Evolutionary conservation across 2,329 filamentous ascomycete species (phyloP), one percentile per base, ranked within the genome.

Genomic region (Pseudodiploospora longispora): DNA sequence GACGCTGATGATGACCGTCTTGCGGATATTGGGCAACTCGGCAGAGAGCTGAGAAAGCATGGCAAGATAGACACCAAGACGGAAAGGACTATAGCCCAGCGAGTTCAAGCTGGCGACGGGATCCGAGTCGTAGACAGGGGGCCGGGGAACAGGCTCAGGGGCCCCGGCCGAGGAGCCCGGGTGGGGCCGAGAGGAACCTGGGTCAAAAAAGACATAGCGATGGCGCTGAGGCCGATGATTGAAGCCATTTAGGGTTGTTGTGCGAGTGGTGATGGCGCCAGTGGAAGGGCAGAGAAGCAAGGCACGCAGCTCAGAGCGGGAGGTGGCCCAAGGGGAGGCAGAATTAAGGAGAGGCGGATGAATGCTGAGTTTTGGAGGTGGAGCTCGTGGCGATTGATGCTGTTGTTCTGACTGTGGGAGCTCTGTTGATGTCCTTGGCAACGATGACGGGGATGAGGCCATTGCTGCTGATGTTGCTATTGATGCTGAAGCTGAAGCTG

Each of bases 231-330:
- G 85, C 67, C 6, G 7, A 57, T 89, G 82, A 1, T 68, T 57
- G 58, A 88, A 90, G 35, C 82, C 82, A 6, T 67, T 50, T 10
- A 85, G 61, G 5, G 87, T 71, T 3, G 79, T 78, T 1, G 86
- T 91, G 9, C 86, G 74, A 3, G 80, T 86, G 1, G 86, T 90
- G 30, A 90, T 76, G 10, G 84, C 85, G 47, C 86, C 86, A 0
- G 82, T 88, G 42, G 76, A 66, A 0, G 75, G 68, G 40, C 71
- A 80, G 30, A 67, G 59, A 56, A 85, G 85, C 6, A 90, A 75
- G 2, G 64, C 63, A 34, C 67, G 60, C 4, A 90, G 73, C 50
- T 89, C 77, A 4, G 74, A 68, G 5, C 74, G 61, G 3, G 75
- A 78, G 0, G 83, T 87, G 28, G 85, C 84, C 85, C 85, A 89